Base-by-base conservation (phyloP, 805 yeast genomes). In the Blastobotrys terrestris region DNA sequence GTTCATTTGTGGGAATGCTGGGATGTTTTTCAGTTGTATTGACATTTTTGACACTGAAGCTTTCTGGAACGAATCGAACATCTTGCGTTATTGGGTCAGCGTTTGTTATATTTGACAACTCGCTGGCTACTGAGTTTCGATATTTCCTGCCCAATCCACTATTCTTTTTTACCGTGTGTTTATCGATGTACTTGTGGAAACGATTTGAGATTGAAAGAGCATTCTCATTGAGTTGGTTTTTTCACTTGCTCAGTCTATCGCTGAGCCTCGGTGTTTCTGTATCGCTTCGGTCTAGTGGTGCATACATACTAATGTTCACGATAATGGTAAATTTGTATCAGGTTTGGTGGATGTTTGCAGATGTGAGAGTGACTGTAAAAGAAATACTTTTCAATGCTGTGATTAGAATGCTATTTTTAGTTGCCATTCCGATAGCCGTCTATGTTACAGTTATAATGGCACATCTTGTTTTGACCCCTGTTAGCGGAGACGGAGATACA, bases 331-430 rank as follows among this genome's bases (percentile, higher is more conserved):
- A 68, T 1, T 44, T 70, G 1, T 66, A 70, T 44, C 75, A 77
- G 42, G 59, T 80, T 19, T 85, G 91, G 89, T 62, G 62, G 46
- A 56, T 75, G 2, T 57, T 81, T 15, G 87, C 85, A 3, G 92
- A 87, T 66, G 58, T 82, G 8, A 65, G 67, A 2, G 66, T 80
- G 1, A 43, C 76, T 1, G 60, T 65, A 11, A 44, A 47, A 16
- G 43, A 58, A 15, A 60, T 77, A 50, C 51, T 69, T 11, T 66
- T 63, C 44, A 75, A 73, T 55, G 46, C 69, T 2, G 16, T 65
- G 0, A 62, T 3, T 68, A 22, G 79, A 47, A 41, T 68, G 0
- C 42, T 67, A 8, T 64, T 71, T 0, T 66, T 79, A 39, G 44
- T 79, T 0, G 42, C 72, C 0, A 52, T 81, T 1, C 87, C 94